phyloP scores from a whole-genome alignment of 2,329 filamentous ascomycete species.

The Aspergillus sp. region DNA sequence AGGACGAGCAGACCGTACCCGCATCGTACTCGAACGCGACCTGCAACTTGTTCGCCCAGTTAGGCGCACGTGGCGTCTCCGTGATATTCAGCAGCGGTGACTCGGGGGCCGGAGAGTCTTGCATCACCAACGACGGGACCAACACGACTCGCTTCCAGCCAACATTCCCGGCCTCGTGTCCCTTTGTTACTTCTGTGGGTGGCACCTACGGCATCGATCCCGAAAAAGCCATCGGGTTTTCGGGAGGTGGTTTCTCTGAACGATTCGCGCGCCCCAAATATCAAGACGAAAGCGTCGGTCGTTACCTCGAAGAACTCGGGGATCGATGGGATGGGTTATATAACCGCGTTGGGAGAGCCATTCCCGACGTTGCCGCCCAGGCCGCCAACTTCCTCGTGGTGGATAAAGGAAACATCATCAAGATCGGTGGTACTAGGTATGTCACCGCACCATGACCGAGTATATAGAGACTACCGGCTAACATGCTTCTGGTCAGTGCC shows the following conservation, averaged over 20 bases:
- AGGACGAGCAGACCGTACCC: conserved; percentile 64
- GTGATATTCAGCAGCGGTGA: conserved; percentile 68
- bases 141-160: conserved; percentile 54
- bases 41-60: conserved; percentile 63
- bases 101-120: conserved; percentile 56
- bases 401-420: conserved; percentile 35
- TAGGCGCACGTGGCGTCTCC: conserved; percentile 65
- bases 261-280: conserved; percentile 49
- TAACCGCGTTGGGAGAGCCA: conserved; percentile 56
- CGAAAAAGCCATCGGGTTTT: conserved; percentile 56
- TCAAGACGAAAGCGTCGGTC: conserved; percentile 45
- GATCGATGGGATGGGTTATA: conserved; percentile 48
- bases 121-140: conserved; percentile 56
- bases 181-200: conserved; percentile 64
- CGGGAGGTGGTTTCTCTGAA: conserved; percentile 51
- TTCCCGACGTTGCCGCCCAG: conserved; percentile 64
- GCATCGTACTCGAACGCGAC: conserved; percentile 59
- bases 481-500: conserved; percentile 40
- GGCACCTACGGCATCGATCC: conserved; percentile 55
- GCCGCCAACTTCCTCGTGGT: conserved; percentile 42
- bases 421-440: conserved; percentile 50
- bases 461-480: not conserved
- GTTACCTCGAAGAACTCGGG: conserved; percentile 45
- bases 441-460: conserved; percentile 10
- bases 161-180: conserved; percentile 58